Base-by-base conservation (phyloP, 441 rosid genomes). In the Pelargonium fulgidum region DNA sequence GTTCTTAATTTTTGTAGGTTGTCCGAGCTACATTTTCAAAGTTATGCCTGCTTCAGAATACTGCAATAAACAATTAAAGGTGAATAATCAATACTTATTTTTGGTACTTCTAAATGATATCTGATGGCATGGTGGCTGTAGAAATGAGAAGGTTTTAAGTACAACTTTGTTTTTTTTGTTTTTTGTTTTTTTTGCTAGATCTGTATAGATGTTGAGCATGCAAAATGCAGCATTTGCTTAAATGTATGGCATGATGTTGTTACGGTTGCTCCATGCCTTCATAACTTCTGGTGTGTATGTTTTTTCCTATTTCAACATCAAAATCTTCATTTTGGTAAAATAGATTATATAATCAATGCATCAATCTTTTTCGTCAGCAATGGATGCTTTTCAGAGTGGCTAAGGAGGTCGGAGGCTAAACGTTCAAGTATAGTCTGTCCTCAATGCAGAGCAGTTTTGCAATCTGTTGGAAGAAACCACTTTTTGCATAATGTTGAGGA, bases 371-470 rank as follows among this genome's bases (percentile, higher is more conserved):
- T 33, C 76, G 71, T 68, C 84, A 94, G 99, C 80, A 94, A 94
- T 73, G 97, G 99, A 62, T 94, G 99, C 84, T 90, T 94, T 82
- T 94, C 96, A 3, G 96, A 91, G 79, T 94, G 97, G 99, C 74
- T 94, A 79, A 85, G 84, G 83, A 87, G 93, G 82, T 88, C 93
- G 5, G 85, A 87, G 78, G 83, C 78, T 59, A 94, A 80, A 77
- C 92, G 72, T 80, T 59, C 85, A 22, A 80, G 59, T 66, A 92
- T 94, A n/a, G 77, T 91, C 17, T 94, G 99, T 78, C 99, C 99
- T 67, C 92, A 91, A 47, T 94, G 99, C 77, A 85, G 99, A 82
- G 96, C 91, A 76, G 81, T 81, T 72, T 87, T 91, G 68, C 93
- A 82, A 47, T 88, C 76, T 84, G 97, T 83, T 69, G 97, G 96